Evolutionary conservation across 1,284 basidiomycete genomes (phyloP), one percentile per base, ranked within the genome.

Genomic region (Xanthoconium separans): DNA sequence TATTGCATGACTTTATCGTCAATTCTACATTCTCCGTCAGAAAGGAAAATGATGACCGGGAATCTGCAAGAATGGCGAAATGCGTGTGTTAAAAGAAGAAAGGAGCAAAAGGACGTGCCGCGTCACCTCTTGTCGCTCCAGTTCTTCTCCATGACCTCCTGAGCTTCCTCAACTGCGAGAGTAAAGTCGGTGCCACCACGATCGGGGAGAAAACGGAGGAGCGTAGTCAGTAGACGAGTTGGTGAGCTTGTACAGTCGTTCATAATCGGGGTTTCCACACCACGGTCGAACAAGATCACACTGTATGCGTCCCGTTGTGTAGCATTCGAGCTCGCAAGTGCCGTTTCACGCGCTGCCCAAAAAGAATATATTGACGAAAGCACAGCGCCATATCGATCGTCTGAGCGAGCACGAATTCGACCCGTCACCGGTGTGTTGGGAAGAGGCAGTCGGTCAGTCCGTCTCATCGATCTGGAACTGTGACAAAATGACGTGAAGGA

Each of bases 11-110:
- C 64, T 1, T 64, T 20, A 50, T 84, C 79, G 0, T 53, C 53
- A 18, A 80, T 70, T 1, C 44, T 33, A 51, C 77, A 77, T 65
- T 82, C 77, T 0, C 84, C 84, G 53, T 84, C 83, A 0, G 84
- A 85, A 16, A 86, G 70, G 65, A 85, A 85, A 30, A 86, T 76
- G 18, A 85, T 68, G 18, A 86, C 76, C 0, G 84, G 84, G 0
- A 71, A 65, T 52, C 84, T 85, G 24, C 15, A 15, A 13, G 50
- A 15, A 18, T 12, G 4, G 24, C 9, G 22, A 33, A 16, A 48
- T 33, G 18, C 11, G 1, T 16, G 15, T 58, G n/a, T n/a, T n/a
- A 24, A 24, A 24, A 24, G 24, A 24, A 24, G 24, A 24, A 24
- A 24, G 24, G 24, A 15, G n/a, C 36, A 18, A n/a, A 16, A 22